phyloP scores from a whole-genome alignment of 129 eudicot genomes.

The Tagetes erecta region DNA sequence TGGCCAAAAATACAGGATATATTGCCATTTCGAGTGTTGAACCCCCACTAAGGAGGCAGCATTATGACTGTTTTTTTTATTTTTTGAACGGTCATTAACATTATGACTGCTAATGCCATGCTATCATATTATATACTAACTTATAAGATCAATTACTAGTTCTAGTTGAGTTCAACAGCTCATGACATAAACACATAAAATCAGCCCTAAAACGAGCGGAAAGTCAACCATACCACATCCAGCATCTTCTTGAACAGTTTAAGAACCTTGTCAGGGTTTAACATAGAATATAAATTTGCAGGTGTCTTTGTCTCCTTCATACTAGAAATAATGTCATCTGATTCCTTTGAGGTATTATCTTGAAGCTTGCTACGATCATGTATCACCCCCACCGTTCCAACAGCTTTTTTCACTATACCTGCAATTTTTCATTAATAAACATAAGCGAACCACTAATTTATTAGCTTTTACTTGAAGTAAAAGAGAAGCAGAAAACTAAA shows the following conservation, averaged over 20 bases:
- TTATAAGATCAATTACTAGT: not conserved
- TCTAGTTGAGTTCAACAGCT: conserved; percentile 11
- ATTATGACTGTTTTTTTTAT: not conserved
- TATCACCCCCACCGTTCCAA: conserved; percentile 48
- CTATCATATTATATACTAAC: not conserved
- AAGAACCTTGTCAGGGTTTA: conserved; percentile 68
- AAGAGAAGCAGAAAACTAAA: conserved; percentile 4
- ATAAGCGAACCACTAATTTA: conserved; percentile 16
- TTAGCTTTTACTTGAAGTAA: not conserved
- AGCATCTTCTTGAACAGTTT: conserved; percentile 67
- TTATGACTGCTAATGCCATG: not conserved
- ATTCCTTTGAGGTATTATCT: conserved; percentile 47
- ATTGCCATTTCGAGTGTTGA: not conserved
- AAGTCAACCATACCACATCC: conserved; percentile 61
- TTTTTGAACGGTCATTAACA: too few species aligned
- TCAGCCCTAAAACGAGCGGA: not conserved
- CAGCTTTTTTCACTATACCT: conserved; percentile 83
- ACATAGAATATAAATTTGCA: conserved; percentile 21
- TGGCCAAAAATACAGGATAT: conserved; percentile 4
- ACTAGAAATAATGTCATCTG: conserved; percentile 47
- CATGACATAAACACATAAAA: conserved; percentile 9
- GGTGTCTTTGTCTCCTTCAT: conserved; percentile 51
- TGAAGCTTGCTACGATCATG: conserved; percentile 66
- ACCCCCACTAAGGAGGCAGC: not conserved
- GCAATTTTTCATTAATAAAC: conserved; percentile 7